Conservation (phyloP, 169 alveolate species). For the Plasmodium berghei region DNA sequence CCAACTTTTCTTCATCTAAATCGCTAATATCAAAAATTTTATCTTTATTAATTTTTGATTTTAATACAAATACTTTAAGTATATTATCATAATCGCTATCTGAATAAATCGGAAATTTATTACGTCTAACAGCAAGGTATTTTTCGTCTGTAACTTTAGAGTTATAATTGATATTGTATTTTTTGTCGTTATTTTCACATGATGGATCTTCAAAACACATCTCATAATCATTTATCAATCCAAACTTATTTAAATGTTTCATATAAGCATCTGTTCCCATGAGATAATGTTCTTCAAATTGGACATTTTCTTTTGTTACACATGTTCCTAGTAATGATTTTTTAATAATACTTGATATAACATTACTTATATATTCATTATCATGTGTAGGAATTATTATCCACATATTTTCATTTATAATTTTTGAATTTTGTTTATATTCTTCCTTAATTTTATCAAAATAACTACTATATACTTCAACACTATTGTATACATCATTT, state of each 20-base stretch:
- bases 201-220: slow-evolving; percentile 19
- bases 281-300: background rate
- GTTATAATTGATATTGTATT: slow-evolving; percentile 14
- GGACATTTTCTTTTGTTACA: slow-evolving; percentile 9
- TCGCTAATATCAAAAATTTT: slow-evolving; percentile 33
- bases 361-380: background rate
- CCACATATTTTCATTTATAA: slow-evolving; percentile 30
- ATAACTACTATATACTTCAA: slow-evolving; percentile 1
- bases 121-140: slow-evolving; percentile 4
- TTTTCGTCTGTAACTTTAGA: slow-evolving; percentile 6
- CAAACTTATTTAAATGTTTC: background rate
- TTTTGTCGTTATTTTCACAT: slow-evolving; percentile 1
- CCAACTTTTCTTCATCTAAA: slow-evolving; percentile 6
- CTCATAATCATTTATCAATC: background rate
- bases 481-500: background rate
- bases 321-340: slow-evolving; percentile 7
- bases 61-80: slow-evolving; percentile 4
- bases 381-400: slow-evolving; percentile 11
- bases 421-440: background rate
- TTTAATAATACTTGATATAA: background rate
- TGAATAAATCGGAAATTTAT: too few relatives aligned
- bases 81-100: slow-evolving; percentile 3
- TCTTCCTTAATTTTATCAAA: slow-evolving; percentile 9
- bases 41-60: slow-evolving; percentile 15
- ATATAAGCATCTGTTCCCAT: slow-evolving; percentile 18